Evolutionary conservation across 352 stramenopile species (phyloP).

Genomic region (Globisporangium acanthophoron): DNA sequence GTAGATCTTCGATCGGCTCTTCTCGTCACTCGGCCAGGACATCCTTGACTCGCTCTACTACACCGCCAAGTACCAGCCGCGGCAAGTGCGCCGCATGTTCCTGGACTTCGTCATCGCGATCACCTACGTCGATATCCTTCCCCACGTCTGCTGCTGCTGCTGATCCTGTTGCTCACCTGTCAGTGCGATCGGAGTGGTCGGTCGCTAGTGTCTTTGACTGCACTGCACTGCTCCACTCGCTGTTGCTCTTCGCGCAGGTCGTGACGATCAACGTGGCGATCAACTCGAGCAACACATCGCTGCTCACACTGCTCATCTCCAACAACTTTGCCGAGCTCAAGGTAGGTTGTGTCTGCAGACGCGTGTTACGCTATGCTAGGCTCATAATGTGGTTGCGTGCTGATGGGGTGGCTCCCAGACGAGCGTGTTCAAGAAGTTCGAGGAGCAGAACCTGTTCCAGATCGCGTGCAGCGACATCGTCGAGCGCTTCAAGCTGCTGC

Average conservation of each 20-base stretch:
- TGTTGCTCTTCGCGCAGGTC: conserved; percentile 96
- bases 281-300: conserved; percentile 92
- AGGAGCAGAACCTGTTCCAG: conserved; percentile 96
- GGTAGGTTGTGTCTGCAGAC: conserved; percentile 13
- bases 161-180: not conserved
- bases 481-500: conserved; percentile 96
- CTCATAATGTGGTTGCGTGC: not conserved
- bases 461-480: conserved; percentile 97
- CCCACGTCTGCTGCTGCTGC: not conserved
- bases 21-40: conserved; percentile 96
- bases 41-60: conserved; percentile 95
- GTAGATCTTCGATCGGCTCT: conserved; percentile 94
- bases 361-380: not conserved
- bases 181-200: not conserved
- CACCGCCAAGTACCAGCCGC: conserved; percentile 74
- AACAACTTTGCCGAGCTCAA: conserved; percentile 99
- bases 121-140: conserved; percentile 67
- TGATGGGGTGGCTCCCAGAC: conserved; percentile 19
- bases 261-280: conserved; percentile 97
- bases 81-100: conserved; percentile 60
- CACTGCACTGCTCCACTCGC: conserved; percentile 80
- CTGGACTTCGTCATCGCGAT: conserved; percentile 74
- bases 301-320: conserved; percentile 93
- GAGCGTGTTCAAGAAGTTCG: conserved; percentile 98
- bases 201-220: conserved; percentile 18